Percentiles rank a stretch among this genome's conserved stretches.
phyloP scores from a whole-genome alignment of 2,329 filamentous ascomycete genomes.

The Dactylellina leptospora region DNA sequence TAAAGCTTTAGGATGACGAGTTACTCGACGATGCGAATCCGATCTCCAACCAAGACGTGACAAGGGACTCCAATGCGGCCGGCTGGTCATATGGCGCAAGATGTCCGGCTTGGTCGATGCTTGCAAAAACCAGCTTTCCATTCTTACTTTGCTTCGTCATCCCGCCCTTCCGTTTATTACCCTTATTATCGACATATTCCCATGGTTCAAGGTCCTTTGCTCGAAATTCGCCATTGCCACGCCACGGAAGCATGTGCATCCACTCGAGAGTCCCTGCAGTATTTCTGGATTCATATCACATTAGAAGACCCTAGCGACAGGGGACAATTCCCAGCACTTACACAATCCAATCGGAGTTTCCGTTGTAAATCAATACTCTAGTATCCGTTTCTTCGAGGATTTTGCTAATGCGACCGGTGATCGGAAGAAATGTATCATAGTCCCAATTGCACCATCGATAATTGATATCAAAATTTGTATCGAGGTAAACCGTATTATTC shows the following conservation, averaged over 20 bases:
- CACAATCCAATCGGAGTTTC: slow-evolving; percentile 44
- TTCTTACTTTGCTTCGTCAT: slow-evolving; percentile 18
- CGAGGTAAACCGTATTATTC: slow-evolving; percentile 25
- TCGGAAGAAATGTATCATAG: slow-evolving; percentile 18
- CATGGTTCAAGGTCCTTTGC: slow-evolving; percentile 24
- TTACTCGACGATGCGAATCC: slow-evolving; percentile 1
- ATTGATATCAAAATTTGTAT: slow-evolving; percentile 29
- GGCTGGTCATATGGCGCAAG: slow-evolving; percentile 40
- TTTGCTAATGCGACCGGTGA: slow-evolving; percentile 7
- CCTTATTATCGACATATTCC: slow-evolving; percentile 23
- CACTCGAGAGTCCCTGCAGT: slow-evolving; percentile 23
- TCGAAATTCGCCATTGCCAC: slow-evolving; percentile 44
- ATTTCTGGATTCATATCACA: not conserved
- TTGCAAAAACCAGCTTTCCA: slow-evolving; percentile 24
- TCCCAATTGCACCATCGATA: slow-evolving; percentile 21
- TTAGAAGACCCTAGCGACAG: not conserved
- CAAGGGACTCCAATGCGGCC: slow-evolving; percentile 22
- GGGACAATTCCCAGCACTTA: not conserved
- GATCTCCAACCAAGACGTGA: slow-evolving; percentile 21
- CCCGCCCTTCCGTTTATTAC: slow-evolving; percentile 25
- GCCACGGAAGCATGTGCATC: slow-evolving; percentile 41
- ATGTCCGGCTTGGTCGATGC: slow-evolving; percentile 41
- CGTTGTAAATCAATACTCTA: slow-evolving; percentile 32
- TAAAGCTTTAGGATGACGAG: too few species aligned
- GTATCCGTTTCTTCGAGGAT: slow-evolving; percentile 27